Evolutionary conservation across 2,329 filamentous ascomycete genomes (phyloP).

Genomic region (Alternaria dauci): DNA sequence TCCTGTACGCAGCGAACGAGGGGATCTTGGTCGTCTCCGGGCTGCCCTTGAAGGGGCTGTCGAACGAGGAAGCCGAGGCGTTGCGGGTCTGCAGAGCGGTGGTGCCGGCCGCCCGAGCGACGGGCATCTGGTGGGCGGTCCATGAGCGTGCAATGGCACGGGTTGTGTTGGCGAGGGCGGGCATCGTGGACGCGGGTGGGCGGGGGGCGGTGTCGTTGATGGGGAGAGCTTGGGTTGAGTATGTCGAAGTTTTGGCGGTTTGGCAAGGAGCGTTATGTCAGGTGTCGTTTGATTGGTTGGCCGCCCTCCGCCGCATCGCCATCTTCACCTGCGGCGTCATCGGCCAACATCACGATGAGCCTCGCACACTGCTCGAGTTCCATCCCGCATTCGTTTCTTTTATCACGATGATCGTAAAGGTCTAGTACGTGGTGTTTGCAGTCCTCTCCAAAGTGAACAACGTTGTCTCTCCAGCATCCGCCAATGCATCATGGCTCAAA

Average conservation of each 20-base stretch:
- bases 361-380: background rate
- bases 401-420: background rate
- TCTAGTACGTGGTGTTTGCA: background rate
- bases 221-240: conserved; percentile 30
- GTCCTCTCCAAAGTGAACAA: background rate
- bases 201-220: conserved; percentile 33
- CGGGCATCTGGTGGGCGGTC: conserved; percentile 57
- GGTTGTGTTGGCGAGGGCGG: conserved; percentile 58
- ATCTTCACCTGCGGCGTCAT: conserved; percentile 14
- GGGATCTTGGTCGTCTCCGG: conserved; percentile 74
- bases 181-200: conserved; percentile 55
- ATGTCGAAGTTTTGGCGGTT: conserved; percentile 39
- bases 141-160: conserved; percentile 58
- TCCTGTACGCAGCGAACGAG: conserved; percentile 87
- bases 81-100: conserved; percentile 56
- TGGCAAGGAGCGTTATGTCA: conserved; percentile 23
- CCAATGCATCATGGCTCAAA: background rate
- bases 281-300: conserved; percentile 15
- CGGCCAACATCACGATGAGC: conserved; percentile 2
- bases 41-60: conserved; percentile 64
- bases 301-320: conserved; percentile 2
- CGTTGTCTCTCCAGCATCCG: background rate
- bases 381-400: background rate
- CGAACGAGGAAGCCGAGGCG: conserved; percentile 57
- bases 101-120: conserved; percentile 56